phyloP scores from a whole-genome alignment of 805 yeast genomes.

The Blastobotrys chiropterorum region DNA sequence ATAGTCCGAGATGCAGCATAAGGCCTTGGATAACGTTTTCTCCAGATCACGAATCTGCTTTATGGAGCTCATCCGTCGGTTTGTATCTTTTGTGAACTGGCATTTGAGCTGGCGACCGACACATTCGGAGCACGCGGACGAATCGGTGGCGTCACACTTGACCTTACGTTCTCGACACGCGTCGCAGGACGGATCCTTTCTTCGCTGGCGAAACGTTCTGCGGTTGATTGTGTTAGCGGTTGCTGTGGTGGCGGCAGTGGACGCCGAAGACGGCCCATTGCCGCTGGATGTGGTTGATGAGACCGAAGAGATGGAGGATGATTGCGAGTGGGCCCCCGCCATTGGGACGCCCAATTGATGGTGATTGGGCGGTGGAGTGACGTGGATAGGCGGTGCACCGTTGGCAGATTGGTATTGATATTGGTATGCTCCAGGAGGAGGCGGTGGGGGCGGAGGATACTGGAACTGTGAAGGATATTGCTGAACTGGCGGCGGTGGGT shows the following conservation, averaged over 20 bases:
- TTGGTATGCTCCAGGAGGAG: constrained; percentile 1
- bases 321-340: too few relatives aligned
- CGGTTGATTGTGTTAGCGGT: constrained; percentile 5
- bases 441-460: constrained; percentile 1
- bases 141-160: constrained; percentile 29
- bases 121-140: constrained; percentile 28
- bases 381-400: constrained; percentile 3
- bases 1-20: constrained; percentile 11
- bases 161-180: constrained; percentile 29
- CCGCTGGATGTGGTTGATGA: not conserved
- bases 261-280: constrained; percentile 1
- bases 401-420: constrained; percentile 1
- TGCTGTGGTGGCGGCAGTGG: not conserved
- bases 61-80: constrained; percentile 24
- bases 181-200: constrained; percentile 29
- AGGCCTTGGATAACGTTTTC: constrained; percentile 10
- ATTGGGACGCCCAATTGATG: constrained; percentile 1
- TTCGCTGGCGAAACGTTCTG: constrained; percentile 25
- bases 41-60: constrained; percentile 19
- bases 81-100: constrained; percentile 27
- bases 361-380: constrained; percentile 1
- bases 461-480: too few relatives aligned
- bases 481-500: too few relatives aligned
- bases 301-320: not conserved
- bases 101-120: constrained; percentile 25